These are phyloP conservation scores for Aspergillus ochraceus DNA, from an alignment of 2,329 filamentous ascomycete genomes.

Conservation along the genomic window DNA sequence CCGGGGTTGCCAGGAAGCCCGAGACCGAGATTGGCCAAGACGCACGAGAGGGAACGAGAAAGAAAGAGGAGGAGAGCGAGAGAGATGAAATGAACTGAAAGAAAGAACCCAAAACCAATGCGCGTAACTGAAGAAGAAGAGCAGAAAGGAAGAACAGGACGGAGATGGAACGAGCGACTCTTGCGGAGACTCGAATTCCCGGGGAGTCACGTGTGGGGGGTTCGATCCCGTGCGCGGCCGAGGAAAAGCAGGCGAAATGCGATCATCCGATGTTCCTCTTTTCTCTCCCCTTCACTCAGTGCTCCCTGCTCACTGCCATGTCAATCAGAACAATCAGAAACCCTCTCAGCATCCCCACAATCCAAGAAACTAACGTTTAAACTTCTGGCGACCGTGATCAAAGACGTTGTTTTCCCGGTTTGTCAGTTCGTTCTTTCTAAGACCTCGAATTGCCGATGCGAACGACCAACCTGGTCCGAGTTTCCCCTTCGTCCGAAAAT, in stretches of 20 bases:
- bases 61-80: background rate
- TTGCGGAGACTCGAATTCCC: conserved; percentile 25
- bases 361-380: background rate
- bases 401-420: background rate
- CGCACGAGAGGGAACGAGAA: background rate
- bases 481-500: conserved; percentile 32
- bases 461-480: conserved; percentile 23
- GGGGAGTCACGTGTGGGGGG: conserved; percentile 27
- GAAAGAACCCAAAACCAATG: background rate
- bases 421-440: background rate
- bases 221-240: conserved; percentile 22
- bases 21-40: background rate
- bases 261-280: background rate
- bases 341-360: background rate
- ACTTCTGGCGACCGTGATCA: background rate
- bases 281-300: too few species aligned
- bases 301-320: too few species aligned
- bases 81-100: background rate
- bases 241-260: background rate
- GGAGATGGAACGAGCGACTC: conserved; percentile 11
- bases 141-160: conserved; percentile 8
- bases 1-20: background rate
- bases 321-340: too few species aligned
- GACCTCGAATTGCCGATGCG: conserved; percentile 16
- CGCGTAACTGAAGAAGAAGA: background rate